Base-by-base conservation (phyloP, 208 protist species). In the Acanthamoeba rhysodes region DNA sequence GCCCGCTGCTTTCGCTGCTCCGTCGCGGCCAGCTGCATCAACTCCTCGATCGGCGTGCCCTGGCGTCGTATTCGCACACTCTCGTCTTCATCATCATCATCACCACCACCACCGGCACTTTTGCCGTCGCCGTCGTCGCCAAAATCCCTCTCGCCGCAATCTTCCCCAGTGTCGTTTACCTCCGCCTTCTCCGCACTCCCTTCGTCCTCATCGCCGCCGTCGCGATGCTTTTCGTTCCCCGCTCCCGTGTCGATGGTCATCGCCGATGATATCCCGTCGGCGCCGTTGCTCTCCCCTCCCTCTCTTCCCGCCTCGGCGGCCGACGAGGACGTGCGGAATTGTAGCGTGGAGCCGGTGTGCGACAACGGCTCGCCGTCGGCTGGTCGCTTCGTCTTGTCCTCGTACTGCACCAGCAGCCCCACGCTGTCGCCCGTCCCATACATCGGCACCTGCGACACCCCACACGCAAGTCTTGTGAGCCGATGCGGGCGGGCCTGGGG, bases 391-490 rank as follows among this genome's bases (percentile, higher is more conserved):
- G 32, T 76, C 27, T 53, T 80, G 34, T 80, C 41, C 8, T 84
- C 74, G 74, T 84, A 84, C 41, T 32, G 74, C 24, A 84, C 74
- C 14, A 84, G 74, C 45, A 84, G 27, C 37, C 74, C 74, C 41
- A 84, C 37, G 20, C 74, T n/a, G 41, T 84, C 74, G 6, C 74
- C 74, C 20, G 74, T 84, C 41, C 45, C 45, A 10, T 53, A 84
- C 22, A 37, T 45, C 41, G 74, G 74, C 74, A 84, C 74, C 74
- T 84, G 66, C 32, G 41, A 37, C 68, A 37, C 32, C 68, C 14
- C 55, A 24, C 55, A 59, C 55, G 55, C 55, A 5, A 59, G 18
- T 18, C 14, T 59, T 59, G 14, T 59, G 18, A 59, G 20, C 55
- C 7, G 16, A 59, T 59, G 55, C 55, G 20, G 2, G 12, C 24